Percentiles rank a stretch among this genome's conserved stretches.
phyloP scores from a whole-genome alignment of 306 rosid species.

The Quercus parvula region DNA sequence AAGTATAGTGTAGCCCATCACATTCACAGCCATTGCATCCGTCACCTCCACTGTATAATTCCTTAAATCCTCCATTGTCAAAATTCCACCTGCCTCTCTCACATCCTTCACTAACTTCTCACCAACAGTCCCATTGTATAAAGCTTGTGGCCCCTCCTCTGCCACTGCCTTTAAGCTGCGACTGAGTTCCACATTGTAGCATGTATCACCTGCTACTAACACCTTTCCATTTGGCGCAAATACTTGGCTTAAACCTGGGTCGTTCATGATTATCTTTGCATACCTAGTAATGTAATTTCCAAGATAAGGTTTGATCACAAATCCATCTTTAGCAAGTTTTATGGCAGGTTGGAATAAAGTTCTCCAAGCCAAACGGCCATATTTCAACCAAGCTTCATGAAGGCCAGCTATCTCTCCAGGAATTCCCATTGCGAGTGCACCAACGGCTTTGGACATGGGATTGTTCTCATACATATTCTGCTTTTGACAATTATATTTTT shows the following conservation, averaged over 20 bases:
- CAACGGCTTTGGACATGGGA: constrained; percentile 42
- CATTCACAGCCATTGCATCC: constrained; percentile 54
- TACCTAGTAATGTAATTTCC: constrained; percentile 10
- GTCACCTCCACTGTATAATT: constrained; percentile 62
- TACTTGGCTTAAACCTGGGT: constrained; percentile 62
- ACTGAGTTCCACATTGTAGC: constrained; percentile 71
- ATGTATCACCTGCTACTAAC: constrained; percentile 56
- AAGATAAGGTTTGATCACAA: constrained; percentile 50
- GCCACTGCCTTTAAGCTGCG: constrained; percentile 60
- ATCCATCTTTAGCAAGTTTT: constrained; percentile 71
- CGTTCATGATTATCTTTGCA: constrained; percentile 40
- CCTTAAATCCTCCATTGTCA: constrained; percentile 79
- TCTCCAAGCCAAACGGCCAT: constrained; percentile 79
- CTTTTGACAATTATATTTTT: constrained; percentile 20
- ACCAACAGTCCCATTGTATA: constrained; percentile 76
- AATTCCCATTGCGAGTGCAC: constrained; percentile 75
- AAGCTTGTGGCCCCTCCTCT: constrained; percentile 70
- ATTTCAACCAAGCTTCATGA: constrained; percentile 72
- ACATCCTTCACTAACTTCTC: constrained; percentile 77
- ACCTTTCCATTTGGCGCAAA: constrained; percentile 69
- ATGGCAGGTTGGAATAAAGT: constrained; percentile 74
- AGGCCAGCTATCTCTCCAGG: constrained; percentile 96
- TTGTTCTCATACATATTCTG: constrained; percentile 80
- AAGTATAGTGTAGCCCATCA: constrained; percentile 60
- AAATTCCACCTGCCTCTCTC: constrained; percentile 75